phyloP scores from a whole-genome alignment of 768 basidiomycete species.

The Trametes cinnabarina region DNA sequence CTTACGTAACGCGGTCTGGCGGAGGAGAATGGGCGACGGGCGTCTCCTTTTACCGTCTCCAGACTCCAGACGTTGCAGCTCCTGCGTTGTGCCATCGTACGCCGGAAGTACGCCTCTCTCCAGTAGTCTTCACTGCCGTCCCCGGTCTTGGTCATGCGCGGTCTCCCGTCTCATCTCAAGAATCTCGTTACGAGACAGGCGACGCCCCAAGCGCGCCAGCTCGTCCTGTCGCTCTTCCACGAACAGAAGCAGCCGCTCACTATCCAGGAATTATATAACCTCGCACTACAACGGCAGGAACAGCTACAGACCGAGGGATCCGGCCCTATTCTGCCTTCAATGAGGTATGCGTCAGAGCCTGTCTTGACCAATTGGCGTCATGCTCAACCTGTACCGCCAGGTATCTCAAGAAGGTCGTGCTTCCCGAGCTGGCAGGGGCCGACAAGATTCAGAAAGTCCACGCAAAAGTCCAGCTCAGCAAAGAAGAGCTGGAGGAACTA shows the following conservation, averaged over 20 bases:
- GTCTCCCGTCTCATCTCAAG: neutral
- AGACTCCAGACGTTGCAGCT: no score
- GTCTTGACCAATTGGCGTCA: neutral
- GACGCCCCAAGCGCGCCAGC: constrained; percentile 19
- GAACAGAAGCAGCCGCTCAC: constrained; percentile 23
- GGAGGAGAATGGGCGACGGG: neutral
- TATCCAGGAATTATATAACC: constrained; percentile 29
- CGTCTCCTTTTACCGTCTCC: no score
- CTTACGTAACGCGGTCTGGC: constrained; percentile 13
- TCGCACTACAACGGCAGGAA: constrained; percentile 21
- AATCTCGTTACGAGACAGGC: constrained; percentile 8
- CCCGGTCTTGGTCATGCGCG: no score
- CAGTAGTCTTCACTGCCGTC: no score
- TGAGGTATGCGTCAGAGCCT: constrained; percentile 38
- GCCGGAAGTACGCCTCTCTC: no score
- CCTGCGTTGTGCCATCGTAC: no score
- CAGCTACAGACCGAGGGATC: constrained; percentile 12
- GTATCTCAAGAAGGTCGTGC: constrained; percentile 53
- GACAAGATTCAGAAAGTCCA: constrained; percentile 44
- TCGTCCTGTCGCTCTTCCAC: constrained; percentile 27
- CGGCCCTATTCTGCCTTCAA: constrained; percentile 53
- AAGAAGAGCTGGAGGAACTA: constrained; percentile 27
- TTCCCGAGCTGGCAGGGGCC: constrained; percentile 44
- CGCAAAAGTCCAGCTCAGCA: constrained; percentile 30
- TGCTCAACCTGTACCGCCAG: constrained; percentile 29